Percentiles rank a stretch among this genome's conserved stretches.
Evolutionary conservation across 768 basidiomycete species (phyloP).

Genomic region (Scleroderma citrinum): DNA sequence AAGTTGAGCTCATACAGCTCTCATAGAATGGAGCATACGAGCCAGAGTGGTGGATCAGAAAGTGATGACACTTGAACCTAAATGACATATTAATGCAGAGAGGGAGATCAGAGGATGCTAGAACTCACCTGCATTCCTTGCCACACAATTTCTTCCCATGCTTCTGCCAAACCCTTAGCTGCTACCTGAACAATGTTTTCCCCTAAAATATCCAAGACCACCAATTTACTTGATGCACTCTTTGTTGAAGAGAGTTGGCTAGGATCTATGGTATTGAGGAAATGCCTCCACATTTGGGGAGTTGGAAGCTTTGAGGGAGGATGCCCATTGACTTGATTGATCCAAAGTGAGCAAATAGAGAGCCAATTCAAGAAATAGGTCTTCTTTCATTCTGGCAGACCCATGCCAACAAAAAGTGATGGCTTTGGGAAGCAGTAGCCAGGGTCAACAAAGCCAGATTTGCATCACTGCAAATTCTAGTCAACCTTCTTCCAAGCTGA

Average conservation of each 20-base stretch:
- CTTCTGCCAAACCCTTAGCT: not conserved
- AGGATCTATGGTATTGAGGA: too few species aligned
- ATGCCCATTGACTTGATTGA: too few species aligned
- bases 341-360: too few species aligned
- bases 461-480: too few species aligned
- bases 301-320: too few species aligned
- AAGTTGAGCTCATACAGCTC: slow-evolving; percentile 1
- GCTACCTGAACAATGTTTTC: not conserved
- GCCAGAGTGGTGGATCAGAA: not conserved
- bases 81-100: not conserved
- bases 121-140: not conserved
- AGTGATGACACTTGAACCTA: not conserved
- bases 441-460: too few species aligned
- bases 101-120: not conserved
- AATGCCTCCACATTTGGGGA: too few species aligned
- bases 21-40: not conserved
- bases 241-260: not conserved
- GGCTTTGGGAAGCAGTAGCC: too few species aligned
- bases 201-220: not conserved
- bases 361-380: too few species aligned
- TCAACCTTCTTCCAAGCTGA: too few species aligned
- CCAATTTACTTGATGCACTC: not conserved
- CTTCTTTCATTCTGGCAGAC: too few species aligned
- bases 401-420: too few species aligned
- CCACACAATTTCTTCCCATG: not conserved